Evolutionary conservation across 176 grass and related monocot genomes (phyloP), one percentile per base, ranked within the genome.

Genomic region (Alloteropsis semialata): DNA sequence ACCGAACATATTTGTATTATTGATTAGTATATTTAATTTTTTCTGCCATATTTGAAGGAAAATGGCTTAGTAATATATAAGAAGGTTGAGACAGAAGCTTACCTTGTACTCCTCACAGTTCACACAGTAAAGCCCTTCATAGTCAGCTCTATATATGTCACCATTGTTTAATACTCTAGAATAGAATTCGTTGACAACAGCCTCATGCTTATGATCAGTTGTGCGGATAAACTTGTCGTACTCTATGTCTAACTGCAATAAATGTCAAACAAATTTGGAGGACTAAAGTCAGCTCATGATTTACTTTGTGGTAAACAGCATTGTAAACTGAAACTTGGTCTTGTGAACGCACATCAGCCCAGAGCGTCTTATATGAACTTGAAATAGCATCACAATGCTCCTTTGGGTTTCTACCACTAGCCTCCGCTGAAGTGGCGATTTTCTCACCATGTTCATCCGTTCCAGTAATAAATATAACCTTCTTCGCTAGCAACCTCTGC

Each of bases 91-190:
- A 70, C 27, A 76, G 45, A 91, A 84, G 54, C 63, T 67, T 83
- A 94, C 96, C 92, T 98, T 98, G 82, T 98, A 98, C 79, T 98
- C 96, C 75, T 98, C 96, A 63, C 96, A 98, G 69, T 80, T 95
- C 51, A 98, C 84, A 82, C 90, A 98, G 49, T 98, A 95, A 73
- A 95, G 96, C 9, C 92, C 92, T 89, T 98, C 96, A 46, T 93
- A 98, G 67, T 98, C 90, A 88, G 96, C 96, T 62, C 88, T 81
- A 81, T 98, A 95, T 69, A 98, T 98, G 82, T 95, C 96, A 76
- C 90, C 96, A 74, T 76, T 98, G 25, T 82, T 83, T 46, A 98
- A 83, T 34, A 98, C 96, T 91, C 90, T 93, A 44, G 88, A 87
- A 80, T 98, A 98, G 79, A 98, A 98, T 37, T 98, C 92, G 2